Conservation (phyloP, 371 early-diverging fungal genomes). For the Dinochytrium kinnereticum region DNA sequence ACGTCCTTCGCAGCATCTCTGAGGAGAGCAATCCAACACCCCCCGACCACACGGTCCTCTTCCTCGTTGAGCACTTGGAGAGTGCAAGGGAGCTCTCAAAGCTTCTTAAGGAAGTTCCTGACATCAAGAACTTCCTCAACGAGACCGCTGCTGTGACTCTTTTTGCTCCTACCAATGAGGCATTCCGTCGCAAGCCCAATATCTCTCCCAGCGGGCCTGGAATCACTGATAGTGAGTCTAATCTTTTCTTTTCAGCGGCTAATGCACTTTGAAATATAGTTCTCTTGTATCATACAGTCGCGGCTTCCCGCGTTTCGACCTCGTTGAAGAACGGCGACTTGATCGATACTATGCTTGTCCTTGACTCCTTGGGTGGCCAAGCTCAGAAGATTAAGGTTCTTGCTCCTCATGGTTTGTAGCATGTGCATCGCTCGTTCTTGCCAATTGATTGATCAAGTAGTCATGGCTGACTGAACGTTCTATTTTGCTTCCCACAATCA, state of each 20-base stretch:
- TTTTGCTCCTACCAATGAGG: neutral
- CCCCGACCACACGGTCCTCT: slow-evolving; percentile 5
- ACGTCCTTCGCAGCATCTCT: neutral
- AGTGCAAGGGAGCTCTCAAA: neutral
- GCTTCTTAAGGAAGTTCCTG: neutral
- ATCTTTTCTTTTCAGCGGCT: neutral
- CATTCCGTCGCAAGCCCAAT: neutral
- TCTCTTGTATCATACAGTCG: neutral
- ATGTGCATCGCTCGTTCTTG: neutral
- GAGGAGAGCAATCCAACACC: neutral
- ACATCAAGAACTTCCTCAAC: neutral
- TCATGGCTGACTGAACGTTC: neutral
- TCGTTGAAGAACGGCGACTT: slow-evolving; percentile 8
- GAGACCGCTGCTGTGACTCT: neutral
- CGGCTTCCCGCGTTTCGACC: neutral
- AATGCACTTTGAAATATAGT: neutral
- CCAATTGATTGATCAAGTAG: neutral
- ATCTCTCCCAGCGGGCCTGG: neutral
- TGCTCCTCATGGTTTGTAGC: neutral
- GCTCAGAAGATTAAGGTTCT: slow-evolving; percentile 11
- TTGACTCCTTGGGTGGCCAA: neutral
- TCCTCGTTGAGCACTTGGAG: neutral
- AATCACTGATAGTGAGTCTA: neutral
- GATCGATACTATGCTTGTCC: slow-evolving; percentile 7
- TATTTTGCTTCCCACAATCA: neutral